Evolutionary conservation across 2,329 filamentous ascomycete species (phyloP), one percentile per base, ranked within the genome.

Genomic region (Cordyceps farinosa): DNA sequence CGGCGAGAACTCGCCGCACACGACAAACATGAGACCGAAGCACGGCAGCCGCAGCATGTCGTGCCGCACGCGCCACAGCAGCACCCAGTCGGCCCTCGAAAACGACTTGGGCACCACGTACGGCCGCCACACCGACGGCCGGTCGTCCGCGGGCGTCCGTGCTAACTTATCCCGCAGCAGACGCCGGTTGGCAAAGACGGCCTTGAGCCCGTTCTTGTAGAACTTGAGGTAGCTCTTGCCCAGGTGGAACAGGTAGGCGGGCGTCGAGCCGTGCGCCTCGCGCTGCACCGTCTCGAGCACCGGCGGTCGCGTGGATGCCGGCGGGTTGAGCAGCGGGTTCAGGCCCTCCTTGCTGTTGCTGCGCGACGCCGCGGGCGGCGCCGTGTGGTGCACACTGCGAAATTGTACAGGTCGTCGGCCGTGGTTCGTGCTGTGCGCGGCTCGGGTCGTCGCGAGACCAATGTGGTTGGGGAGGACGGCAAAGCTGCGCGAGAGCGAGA

Each of bases 1-100:
- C 0, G 93, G 92, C 1, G 93, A 91, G 77, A 96, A 89, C 76
- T 98, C 94, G 32, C 92, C 94, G 72, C 90, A 91, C 17, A 96
- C 66, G 1, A 94, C 70, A 7, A 97, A 81, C 56, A 97, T 78
- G 3, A 96, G 65, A 0, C 80, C 87, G 73, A 99, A 97, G 1
- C 90, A 75, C 0, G 93, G 91, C 59, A 97, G 80, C 30, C 92
- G 87, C n/a, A 85, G 78, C 52, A 91, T 77, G 74, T 98, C 95
- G 69, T 90, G 84, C 48, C 80, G 79, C 48, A 87, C 88, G 64
- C 94, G 85, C 65, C 79, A 78, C 57, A 90, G 75, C 2, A 96
- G 82, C 67, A 93, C 87, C 77, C 88, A 89, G 65, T 91, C 85
- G 1, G 87, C 82, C 45, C 92, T 84, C 3, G 85, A 87, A 47